Base-by-base conservation (phyloP, 2,329 filamentous ascomycete genomes). In the Apiospora hydei region DNA sequence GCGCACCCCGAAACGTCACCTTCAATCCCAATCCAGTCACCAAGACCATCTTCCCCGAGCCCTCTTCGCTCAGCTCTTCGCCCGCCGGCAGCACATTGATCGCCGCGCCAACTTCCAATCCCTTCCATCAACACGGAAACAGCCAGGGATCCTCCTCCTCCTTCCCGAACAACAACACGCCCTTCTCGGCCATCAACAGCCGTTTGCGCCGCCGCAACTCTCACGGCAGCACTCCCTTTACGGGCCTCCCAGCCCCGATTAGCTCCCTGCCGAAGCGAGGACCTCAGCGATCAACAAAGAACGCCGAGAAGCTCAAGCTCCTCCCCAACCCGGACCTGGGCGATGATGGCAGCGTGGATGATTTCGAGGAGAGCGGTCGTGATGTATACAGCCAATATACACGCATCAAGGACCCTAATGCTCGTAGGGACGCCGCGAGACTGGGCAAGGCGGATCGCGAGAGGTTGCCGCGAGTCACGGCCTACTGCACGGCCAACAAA, bases 311-410 rank as follows among this genome's bases (percentile, higher is more conserved):
- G 85, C 88, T 99, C 73, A 99, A 99, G 84, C 88, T 99, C n/a
- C 86, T 99, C 21, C 96, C 96, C 0, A 96, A 96, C 79, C 95
- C 95, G 0, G 94, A 95, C 61, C 24, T 90, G 87, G 24, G 57
- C 38, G 70, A 71, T 13, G 64, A 68, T 34, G 70, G 70, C n/a
- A 44, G 34, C 24, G 70, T 67, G 4, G 30, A 41, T n/a, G 73
- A 70, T 76, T 95, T 98, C 74, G 96, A 98, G 78, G 96, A 98
- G 82, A 96, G 94, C 78, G 95, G 95, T 13, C 88, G 95, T 75
- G 96, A 99, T 81, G 96, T 99, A 44, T 99, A 99, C 84, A 96
- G 95, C 38, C 96, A 99, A 82, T 98, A 98, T 81, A 98, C 96
- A 11, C 90, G 96, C 64, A 99, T 99, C 84, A 98, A 98, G 82